Percentiles rank a stretch among this genome's conserved stretches.
Conservation (phyloP, 2,329 filamentous ascomycete species). For the Aspergillus aculeatus region DNA sequence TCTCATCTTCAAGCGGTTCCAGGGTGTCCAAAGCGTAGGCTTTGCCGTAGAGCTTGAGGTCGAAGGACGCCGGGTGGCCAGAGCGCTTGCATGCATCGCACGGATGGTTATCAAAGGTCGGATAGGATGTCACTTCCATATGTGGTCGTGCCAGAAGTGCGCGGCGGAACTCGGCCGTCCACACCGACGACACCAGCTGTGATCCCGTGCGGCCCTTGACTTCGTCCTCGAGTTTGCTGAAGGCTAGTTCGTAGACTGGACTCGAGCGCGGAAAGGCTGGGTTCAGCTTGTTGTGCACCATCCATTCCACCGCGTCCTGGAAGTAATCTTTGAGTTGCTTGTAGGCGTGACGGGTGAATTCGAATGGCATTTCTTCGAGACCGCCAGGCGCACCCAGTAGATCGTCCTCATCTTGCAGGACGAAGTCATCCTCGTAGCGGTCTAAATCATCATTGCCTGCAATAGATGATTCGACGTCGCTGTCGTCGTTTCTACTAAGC, state of each 20-base stretch:
- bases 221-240: slow-evolving; percentile 70
- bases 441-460: slow-evolving; percentile 48
- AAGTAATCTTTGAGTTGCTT: slow-evolving; percentile 72
- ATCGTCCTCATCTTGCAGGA: slow-evolving; percentile 62
- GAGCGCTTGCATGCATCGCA: slow-evolving; percentile 72
- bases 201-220: slow-evolving; percentile 66
- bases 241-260: slow-evolving; percentile 65
- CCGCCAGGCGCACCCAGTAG: slow-evolving; percentile 57
- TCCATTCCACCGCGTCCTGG: slow-evolving; percentile 72
- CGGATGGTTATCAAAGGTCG: slow-evolving; percentile 45
- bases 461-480: slow-evolving; percentile 31
- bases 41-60: slow-evolving; percentile 62
- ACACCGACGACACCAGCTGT: slow-evolving; percentile 69
- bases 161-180: slow-evolving; percentile 65
- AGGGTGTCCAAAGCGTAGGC: slow-evolving; percentile 67
- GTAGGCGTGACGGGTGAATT: slow-evolving; percentile 66
- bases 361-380: slow-evolving; percentile 59
- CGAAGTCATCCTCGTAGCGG: slow-evolving; percentile 62
- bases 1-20: slow-evolving; percentile 58
- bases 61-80: slow-evolving; percentile 65
- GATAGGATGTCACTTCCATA: slow-evolving; percentile 52
- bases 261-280: slow-evolving; percentile 65
- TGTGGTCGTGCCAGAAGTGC: slow-evolving; percentile 66
- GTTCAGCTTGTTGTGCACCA: slow-evolving; percentile 75
- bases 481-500: slow-evolving; percentile 23